Evolutionary conservation across 352 stramenopile genomes (phyloP).

Genomic region (Phytophthora pluvialis): DNA sequence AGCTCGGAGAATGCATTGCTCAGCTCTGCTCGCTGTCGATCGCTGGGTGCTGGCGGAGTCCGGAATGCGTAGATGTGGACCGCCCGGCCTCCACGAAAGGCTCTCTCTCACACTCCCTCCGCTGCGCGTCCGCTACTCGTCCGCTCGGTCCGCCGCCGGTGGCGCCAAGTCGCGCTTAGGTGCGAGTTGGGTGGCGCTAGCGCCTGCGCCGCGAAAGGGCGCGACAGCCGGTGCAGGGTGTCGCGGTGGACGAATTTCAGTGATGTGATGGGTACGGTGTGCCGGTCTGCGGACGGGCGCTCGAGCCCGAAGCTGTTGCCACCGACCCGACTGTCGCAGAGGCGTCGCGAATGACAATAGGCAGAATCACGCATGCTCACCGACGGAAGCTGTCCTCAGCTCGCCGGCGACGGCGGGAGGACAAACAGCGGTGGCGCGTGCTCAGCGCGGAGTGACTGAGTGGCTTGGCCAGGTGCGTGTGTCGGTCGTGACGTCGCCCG

Average conservation of each 20-base stretch:
- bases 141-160: conserved; percentile 11
- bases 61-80: conserved; percentile 42
- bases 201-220: conserved; percentile 6
- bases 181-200: conserved; percentile 11
- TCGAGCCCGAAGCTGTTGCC: neutral
- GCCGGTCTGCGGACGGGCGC: neutral
- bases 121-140: conserved; percentile 32
- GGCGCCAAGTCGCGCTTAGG: conserved; percentile 1
- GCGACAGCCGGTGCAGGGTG: neutral
- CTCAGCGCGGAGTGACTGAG: too few relatives aligned
- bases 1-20: conserved; percentile 27
- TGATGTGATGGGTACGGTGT: conserved; percentile 3
- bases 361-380: neutral
- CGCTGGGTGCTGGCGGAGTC: conserved; percentile 18
- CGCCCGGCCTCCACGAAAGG: conserved; percentile 32
- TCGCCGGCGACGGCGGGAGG: too few relatives aligned
- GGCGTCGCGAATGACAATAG: conserved; percentile 21
- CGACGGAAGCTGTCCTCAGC: neutral
- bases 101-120: conserved; percentile 19
- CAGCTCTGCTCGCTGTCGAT: conserved; percentile 1
- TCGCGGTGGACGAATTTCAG: conserved; percentile 13
- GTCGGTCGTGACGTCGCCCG: neutral
- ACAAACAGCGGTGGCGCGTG: too few relatives aligned
- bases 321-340: conserved; percentile 26
- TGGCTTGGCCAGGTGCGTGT: neutral